Conservation (phyloP, 306 rosid genomes). For the Medicago truncatula region MtrunA17r5.0-ANR NC_053049.1:41469001-41469500, state of each 20-base stretch:
- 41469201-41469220: conserved; percentile 71
- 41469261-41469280: conserved; percentile 76
- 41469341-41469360: conserved; percentile 82
- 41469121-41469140: conserved; percentile 68
- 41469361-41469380: conserved; percentile 46
- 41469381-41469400: conserved; percentile 28
- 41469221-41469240: conserved; percentile 68
- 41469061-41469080: conserved; percentile 62
- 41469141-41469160: conserved; percentile 55
- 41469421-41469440: neutral
- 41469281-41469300: conserved; percentile 63
- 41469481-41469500: neutral
- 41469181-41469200: conserved; percentile 63
- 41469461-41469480: neutral
- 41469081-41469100: conserved; percentile 59
- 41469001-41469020: conserved; percentile 77
- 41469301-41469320: conserved; percentile 64
- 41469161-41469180: conserved; percentile 57
- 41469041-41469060: conserved; percentile 63
- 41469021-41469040: conserved; percentile 48
- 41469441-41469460: neutral
- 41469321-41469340: conserved; percentile 80
- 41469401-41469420: conserved; percentile 17
- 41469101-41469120: conserved; percentile 65
- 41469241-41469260: conserved; percentile 45